A percentile compares a stretch with the other conserved stretches of the same genome.
Evolutionary conservation across 352 stramenopile genomes (phyloP).

Genomic region (Phytopythium ostracodes): DNA sequence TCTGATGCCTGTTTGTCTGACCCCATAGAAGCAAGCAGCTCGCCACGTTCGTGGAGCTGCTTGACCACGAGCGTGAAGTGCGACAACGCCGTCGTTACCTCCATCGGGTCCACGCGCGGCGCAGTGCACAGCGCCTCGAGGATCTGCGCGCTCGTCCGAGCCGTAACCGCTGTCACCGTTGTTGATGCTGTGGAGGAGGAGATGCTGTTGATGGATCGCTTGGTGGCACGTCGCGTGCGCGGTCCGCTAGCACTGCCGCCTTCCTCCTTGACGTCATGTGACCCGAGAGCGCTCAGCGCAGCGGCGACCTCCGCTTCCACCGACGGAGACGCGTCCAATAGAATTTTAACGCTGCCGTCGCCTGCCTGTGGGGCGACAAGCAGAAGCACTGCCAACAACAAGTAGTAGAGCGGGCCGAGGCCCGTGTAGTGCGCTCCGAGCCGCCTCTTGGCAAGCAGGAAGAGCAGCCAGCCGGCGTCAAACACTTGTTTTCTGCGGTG

Average conservation of each 20-base stretch:
- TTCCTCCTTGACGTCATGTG: conserved; percentile 1
- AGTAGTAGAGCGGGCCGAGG: conserved; percentile 69
- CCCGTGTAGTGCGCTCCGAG: conserved; percentile 41
- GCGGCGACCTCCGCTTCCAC: conserved; percentile 79
- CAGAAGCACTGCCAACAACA: conserved; percentile 73
- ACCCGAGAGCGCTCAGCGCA: conserved; percentile 67
- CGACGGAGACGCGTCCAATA: conserved; percentile 28
- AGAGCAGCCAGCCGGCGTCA: conserved; percentile 72
- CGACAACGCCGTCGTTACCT: conserved; percentile 36
- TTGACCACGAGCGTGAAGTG: conserved; percentile 40
- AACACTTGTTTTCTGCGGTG: conserved; percentile 31
- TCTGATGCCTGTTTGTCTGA: background rate
- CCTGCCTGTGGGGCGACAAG: conserved; percentile 30
- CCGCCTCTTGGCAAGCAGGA: conserved; percentile 53
- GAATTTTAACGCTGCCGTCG: background rate
- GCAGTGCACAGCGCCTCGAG: conserved; percentile 42
- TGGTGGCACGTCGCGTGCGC: background rate
- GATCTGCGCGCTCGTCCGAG: conserved; percentile 23
- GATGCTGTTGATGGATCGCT: background rate
- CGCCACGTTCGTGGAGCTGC: conserved; percentile 24
- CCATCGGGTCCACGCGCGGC: conserved; percentile 38
- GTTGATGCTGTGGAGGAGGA: background rate
- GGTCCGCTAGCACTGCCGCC: background rate
- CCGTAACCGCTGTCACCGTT: too few relatives aligned
- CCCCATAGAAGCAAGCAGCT: conserved; percentile 12